Evolutionary conservation across 2,329 filamentous ascomycete genomes (phyloP).

Genomic region (Endothia cerciana): DNA sequence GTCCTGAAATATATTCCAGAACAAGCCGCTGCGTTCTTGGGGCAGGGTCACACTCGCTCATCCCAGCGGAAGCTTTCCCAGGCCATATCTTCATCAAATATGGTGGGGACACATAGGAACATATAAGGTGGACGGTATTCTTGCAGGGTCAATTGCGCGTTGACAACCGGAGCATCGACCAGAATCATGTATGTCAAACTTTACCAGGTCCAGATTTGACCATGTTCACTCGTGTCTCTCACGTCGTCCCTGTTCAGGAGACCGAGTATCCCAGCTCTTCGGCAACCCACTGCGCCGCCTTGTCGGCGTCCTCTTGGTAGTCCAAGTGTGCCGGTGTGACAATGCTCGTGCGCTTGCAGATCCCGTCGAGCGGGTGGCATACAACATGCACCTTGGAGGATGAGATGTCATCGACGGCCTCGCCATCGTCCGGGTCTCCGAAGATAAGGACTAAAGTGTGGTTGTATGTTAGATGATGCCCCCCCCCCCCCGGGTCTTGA

Average conservation of each 20-base stretch:
- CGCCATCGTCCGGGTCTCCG: constrained; percentile 33
- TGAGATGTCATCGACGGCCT: constrained; percentile 24
- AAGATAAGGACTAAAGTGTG: constrained; percentile 35
- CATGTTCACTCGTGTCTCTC: neutral
- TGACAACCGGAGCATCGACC: neutral
- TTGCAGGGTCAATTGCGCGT: too few relatives aligned
- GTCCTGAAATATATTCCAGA: too few relatives aligned
- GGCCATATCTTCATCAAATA: too few relatives aligned
- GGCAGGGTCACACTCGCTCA: too few relatives aligned
- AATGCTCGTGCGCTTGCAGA: constrained; percentile 24
- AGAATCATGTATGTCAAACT: neutral
- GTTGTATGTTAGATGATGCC: neutral
- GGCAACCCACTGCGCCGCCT: constrained; percentile 23
- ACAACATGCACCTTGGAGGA: constrained; percentile 28
- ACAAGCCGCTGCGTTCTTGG: too few relatives aligned
- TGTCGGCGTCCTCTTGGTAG: constrained; percentile 26
- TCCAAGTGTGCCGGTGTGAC: constrained; percentile 20
- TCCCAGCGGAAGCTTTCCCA: too few relatives aligned
- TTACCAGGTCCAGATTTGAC: neutral
- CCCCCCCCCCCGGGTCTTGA: neutral
- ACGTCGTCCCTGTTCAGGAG: neutral
- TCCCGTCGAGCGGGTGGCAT: constrained; percentile 30
- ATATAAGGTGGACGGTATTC: too few relatives aligned
- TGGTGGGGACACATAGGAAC: too few relatives aligned
- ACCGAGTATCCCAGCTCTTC: constrained; percentile 13